phyloP scores from a whole-genome alignment of 306 rosid genomes.

The Abrus pulchellus region DNA sequence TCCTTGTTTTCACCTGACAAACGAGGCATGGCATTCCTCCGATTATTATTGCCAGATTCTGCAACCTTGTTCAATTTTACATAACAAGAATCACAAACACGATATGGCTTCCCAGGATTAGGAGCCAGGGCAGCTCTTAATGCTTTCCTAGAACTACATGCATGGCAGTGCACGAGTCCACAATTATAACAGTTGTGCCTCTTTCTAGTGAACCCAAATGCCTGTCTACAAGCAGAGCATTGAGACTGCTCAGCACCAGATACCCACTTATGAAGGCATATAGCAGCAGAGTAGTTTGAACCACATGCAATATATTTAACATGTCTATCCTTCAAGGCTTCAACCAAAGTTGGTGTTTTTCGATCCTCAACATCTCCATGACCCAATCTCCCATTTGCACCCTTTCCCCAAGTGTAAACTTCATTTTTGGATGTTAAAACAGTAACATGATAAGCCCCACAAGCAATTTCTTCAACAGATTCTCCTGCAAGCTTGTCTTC shows the following conservation, averaged over 20 bases:
- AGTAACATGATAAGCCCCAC: conserved; percentile 96
- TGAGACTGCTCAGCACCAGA: conserved; percentile 98
- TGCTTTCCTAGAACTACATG: conserved; percentile 96
- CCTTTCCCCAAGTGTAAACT: conserved; percentile 99
- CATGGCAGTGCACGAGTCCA: conserved; percentile 99
- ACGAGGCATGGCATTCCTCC: conserved; percentile 82
- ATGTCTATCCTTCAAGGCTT: conserved; percentile 90
- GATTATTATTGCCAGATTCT: conserved; percentile 66
- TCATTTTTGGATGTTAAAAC: conserved; percentile 86
- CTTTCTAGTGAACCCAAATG: conserved; percentile 96
- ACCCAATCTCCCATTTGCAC: conserved; percentile 98
- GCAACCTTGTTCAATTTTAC: conserved; percentile 83
- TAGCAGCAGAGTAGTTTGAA: conserved; percentile 88
- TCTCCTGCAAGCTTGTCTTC: conserved; percentile 87
- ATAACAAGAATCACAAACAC: conserved; percentile 93
- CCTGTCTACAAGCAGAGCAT: conserved; percentile 98
- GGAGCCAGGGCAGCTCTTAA: conserved; percentile 95
- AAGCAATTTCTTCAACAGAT: conserved; percentile 82
- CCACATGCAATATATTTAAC: conserved; percentile 94
- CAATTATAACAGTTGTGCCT: conserved; percentile 99
- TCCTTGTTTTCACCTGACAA: conserved; percentile 96
- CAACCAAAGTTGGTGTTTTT: conserved; percentile 85
- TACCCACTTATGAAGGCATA: conserved; percentile 98
- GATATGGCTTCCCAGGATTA: conserved; percentile 84
- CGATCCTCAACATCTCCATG: conserved; percentile 98